Base-by-base conservation (phyloP, 805 yeast species). In the Metschnikowia santaceciliae region DNA sequence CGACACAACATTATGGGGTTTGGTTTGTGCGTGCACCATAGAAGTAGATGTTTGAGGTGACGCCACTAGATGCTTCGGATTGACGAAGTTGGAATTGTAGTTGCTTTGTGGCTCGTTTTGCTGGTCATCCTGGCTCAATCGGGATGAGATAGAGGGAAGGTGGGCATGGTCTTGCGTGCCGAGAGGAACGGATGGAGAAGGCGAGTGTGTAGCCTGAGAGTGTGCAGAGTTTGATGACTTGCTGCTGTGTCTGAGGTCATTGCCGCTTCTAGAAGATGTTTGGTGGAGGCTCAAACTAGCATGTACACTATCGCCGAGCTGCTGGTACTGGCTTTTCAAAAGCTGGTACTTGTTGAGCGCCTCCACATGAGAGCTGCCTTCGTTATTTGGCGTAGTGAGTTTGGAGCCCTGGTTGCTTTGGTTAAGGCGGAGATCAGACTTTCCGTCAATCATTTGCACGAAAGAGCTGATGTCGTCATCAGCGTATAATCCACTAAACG, bases 381-480 rank as follows among this genome's bases (percentile, higher is more conserved):
- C 62, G 22, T 52, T 53, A 46, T 49, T 54, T 7, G 58, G 61
- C 17, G 54, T 53, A 7, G 52, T 53, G 20, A 54, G 46, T 17
- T 56, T 48, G 2, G 59, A 51, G 6, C 53, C 55, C 15, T 55
- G 56, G 36, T 47, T 53, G 49, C 62, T 62, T 32, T 52, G 57
- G 20, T 58, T 59, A 48, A 74, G 59, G 38, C 78, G 72, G 22
- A 82, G 65, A 40, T 81, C 87, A 7, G 76, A 72, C 58, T 81
- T 82, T 42, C 81, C 79, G 55, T 88, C 94, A 41, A 88, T 79
- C 76, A 86, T 72, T 55, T 79, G 75, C 42, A 88, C 86, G 70
- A 88, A 88, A 46, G 85, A 88, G 52, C 84, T 76, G 17, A 88
- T 72, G 55, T 83, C 88, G 49, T 80, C 83, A 50, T 79, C 83